phyloP scores from a whole-genome alignment of 495 filamentous ascomycete genomes.

The Wilcoxina mikolae region DNA sequence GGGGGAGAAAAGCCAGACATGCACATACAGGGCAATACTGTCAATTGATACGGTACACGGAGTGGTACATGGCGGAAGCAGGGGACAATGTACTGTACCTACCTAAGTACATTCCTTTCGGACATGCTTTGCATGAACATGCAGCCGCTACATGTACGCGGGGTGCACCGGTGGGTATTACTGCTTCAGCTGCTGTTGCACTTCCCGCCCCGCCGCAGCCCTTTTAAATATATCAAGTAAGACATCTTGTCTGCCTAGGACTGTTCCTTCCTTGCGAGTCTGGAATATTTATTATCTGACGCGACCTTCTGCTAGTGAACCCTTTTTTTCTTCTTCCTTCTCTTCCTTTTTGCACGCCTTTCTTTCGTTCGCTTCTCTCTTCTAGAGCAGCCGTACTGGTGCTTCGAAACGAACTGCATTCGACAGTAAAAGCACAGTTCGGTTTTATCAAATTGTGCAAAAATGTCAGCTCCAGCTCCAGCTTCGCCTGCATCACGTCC shows the following conservation, averaged over 20 bases:
- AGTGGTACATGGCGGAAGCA: no score
- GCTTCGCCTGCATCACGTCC: background rate
- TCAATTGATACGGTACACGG: no score
- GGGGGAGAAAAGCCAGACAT: background rate
- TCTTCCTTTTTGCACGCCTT: background rate
- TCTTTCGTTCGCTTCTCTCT: no score
- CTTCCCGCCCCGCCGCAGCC: no score
- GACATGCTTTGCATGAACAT: background rate
- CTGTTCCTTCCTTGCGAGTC: background rate
- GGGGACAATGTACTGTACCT: background rate
- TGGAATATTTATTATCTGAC: background rate
- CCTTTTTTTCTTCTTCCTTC: no score
- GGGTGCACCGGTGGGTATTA: background rate
- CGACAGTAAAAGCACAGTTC: no score
- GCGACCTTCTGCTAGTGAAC: background rate
- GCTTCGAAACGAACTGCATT: no score
- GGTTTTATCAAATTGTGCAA: no score
- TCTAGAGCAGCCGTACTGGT: no score
- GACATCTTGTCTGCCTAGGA: background rate
- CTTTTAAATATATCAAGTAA: background rate
- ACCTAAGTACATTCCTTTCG: background rate
- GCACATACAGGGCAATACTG: no score
- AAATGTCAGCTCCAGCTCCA: background rate
- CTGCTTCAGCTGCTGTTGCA: no score
- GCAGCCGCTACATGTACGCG: background rate